Conservation (phyloP, 202 grass and related monocot species). For the Brachypodium distachyon region DNA sequence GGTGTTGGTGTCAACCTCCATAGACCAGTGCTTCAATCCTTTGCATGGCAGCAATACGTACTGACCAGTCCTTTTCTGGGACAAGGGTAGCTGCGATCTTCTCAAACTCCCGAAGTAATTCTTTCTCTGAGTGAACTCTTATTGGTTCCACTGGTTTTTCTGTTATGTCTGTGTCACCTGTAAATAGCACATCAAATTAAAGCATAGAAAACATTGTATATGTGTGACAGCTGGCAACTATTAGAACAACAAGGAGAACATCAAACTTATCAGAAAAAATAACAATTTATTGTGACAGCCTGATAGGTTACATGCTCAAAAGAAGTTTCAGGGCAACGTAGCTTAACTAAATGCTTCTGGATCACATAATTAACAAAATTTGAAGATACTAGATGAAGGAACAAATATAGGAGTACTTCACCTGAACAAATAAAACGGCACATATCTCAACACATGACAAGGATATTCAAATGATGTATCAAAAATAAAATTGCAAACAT, state of each 20-base stretch:
- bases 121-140: conserved; percentile 95
- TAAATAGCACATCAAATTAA: conserved; percentile 28
- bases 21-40: conserved; percentile 85
- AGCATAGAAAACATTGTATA: conserved; percentile 8
- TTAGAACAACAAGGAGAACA: neutral
- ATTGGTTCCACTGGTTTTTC: conserved; percentile 85
- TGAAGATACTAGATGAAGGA: neutral
- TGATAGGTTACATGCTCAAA: neutral
- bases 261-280: conserved; percentile 7
- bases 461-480: neutral
- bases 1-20: conserved; percentile 56
- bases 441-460: neutral
- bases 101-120: conserved; percentile 86
- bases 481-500: neutral
- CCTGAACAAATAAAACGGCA: neutral
- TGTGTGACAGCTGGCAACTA: conserved; percentile 5
- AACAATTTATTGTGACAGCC: neutral
- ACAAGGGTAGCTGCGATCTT: conserved; percentile 81
- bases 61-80: conserved; percentile 96
- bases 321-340: conserved; percentile 9
- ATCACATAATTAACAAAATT: neutral
- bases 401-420: neutral
- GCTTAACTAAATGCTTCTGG: neutral
- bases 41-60: conserved; percentile 88
- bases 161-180: conserved; percentile 68